Conservation (phyloP, 1,139 yeast genomes). For the Pneumocystis jirovecii region DNA sequence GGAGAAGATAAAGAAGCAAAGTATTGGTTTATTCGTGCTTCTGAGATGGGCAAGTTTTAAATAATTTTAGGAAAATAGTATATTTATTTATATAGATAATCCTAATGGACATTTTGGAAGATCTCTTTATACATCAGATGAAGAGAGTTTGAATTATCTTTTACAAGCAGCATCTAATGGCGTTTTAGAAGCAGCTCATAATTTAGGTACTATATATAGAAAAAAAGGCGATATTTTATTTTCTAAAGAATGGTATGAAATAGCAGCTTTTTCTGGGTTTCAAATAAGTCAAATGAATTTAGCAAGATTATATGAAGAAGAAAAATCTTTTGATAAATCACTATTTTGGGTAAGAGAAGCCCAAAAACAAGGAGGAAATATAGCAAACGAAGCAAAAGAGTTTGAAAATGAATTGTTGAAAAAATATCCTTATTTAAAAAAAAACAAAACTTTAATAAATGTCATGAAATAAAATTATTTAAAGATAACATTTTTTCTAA, state of each 20-base stretch:
- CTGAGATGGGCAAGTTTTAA: not conserved
- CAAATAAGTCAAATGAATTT: conserved; percentile 6
- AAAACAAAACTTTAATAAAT: not conserved
- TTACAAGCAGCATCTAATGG: conserved; percentile 7
- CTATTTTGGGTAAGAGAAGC: conserved; percentile 6
- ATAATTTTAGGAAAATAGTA: not conserved
- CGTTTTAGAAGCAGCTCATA: conserved; percentile 7
- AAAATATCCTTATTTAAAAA: not conserved
- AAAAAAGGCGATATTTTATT: conserved; percentile 2
- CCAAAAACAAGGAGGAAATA: conserved; percentile 3
- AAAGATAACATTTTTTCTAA: not conserved
- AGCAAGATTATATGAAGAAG: conserved; percentile 4
- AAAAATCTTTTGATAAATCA: conserved; percentile 3
- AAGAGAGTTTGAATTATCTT: not conserved
- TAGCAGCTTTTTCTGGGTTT: conserved; percentile 6
- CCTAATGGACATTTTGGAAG: not conserved
- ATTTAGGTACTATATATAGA: conserved; percentile 7
- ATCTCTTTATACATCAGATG: not conserved
- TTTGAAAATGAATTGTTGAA: not conserved
- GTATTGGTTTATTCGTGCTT: not conserved
- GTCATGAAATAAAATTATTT: not conserved
- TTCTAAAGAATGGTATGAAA: conserved; percentile 6
- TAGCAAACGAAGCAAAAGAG: conserved; percentile 5
- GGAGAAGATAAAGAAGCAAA: not conserved
- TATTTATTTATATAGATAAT: not conserved